phyloP scores from a whole-genome alignment of 2,329 filamentous ascomycete genomes.

The Lachnellula cervina region DNA sequence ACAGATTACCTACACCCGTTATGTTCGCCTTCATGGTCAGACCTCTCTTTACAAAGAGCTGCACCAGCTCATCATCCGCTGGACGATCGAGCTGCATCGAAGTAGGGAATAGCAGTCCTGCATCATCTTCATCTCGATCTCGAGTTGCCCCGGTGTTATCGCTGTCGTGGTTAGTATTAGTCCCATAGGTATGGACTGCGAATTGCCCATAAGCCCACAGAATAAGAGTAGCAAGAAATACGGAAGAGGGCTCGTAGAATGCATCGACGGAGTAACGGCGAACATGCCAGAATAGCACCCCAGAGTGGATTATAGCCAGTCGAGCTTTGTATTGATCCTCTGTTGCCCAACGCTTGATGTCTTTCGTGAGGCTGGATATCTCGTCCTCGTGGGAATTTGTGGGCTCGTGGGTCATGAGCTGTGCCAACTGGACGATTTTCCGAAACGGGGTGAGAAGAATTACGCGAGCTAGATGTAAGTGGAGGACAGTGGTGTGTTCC shows the following conservation, averaged over 20 bases:
- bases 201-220: slow-evolving; percentile 40
- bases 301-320: slow-evolving; percentile 50
- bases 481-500: slow-evolving; percentile 40
- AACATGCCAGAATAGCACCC: slow-evolving; percentile 47
- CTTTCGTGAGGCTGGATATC: slow-evolving; percentile 22
- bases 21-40: slow-evolving; percentile 46
- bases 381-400: slow-evolving; percentile 7
- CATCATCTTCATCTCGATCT: slow-evolving; percentile 9
- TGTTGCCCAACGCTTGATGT: slow-evolving; percentile 44
- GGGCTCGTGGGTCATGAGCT: slow-evolving; percentile 5
- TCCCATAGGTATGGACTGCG: slow-evolving; percentile 7
- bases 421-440: slow-evolving; percentile 18
- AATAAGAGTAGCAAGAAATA: slow-evolving; percentile 42
- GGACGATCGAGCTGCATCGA: slow-evolving; percentile 52
- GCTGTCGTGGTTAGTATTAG: neutral
- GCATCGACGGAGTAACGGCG: slow-evolving; percentile 43
- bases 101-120: slow-evolving; percentile 30
- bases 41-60: slow-evolving; percentile 48
- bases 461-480: slow-evolving; percentile 39
- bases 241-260: slow-evolving; percentile 43
- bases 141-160: neutral
- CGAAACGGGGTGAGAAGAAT: slow-evolving; percentile 36
- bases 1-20: slow-evolving; percentile 48
- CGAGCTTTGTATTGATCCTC: slow-evolving; percentile 52
- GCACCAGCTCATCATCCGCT: slow-evolving; percentile 53